Evolutionary conservation across 2,329 filamentous ascomycete species (phyloP), one percentile per base, ranked within the genome.

Genomic region (Paecilomyces niveus): DNA sequence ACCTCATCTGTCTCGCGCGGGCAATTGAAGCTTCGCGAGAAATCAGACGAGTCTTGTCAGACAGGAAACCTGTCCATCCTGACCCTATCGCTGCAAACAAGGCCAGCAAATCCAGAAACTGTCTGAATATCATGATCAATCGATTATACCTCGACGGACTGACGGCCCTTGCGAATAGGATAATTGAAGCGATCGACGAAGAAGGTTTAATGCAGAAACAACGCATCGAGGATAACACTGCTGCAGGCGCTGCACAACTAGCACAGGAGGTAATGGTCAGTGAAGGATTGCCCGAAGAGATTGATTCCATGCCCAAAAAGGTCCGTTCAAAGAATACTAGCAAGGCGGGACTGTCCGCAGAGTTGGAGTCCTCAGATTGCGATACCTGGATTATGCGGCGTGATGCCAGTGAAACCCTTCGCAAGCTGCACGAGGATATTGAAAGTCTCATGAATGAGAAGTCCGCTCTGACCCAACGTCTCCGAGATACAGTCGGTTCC

Each of bases 121-220:
- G 67, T 53, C 62, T 77, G 4, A 45, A 50, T 4, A 55, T 63
- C 24, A 70, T 77, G 67, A 62, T 70, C 2, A 63, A 66, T 51
- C 68, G 72, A 6, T 62, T 74, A 49, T 63, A 70, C 57, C 79
- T 97, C 21, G 79, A 83, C 11, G 83, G 85, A 2, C 89, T 92
- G 0, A 76, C 79, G 10, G 80, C 83, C 50, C 82, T 97, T 3
- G 89, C 92, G 1, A 75, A 79, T 22, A 83, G 82, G 22, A 96
- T 99, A 59, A 77, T 83, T 54, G 79, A 83, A 2, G 87, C 93
- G 3, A 96, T 99, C 59, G 94, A 99, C 67, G 94, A 97, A 74
- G 92, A 97, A 62, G 90, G 92, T 0, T 78, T 97, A n/a, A 81
- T 86, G 15, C 85, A 90, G 64, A 87, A 90, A 66, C 92, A 97